Evolutionary conservation across 192 early-diverging fungal genomes (phyloP).

Genomic region (Gaertneriomyces sp.): DNA sequence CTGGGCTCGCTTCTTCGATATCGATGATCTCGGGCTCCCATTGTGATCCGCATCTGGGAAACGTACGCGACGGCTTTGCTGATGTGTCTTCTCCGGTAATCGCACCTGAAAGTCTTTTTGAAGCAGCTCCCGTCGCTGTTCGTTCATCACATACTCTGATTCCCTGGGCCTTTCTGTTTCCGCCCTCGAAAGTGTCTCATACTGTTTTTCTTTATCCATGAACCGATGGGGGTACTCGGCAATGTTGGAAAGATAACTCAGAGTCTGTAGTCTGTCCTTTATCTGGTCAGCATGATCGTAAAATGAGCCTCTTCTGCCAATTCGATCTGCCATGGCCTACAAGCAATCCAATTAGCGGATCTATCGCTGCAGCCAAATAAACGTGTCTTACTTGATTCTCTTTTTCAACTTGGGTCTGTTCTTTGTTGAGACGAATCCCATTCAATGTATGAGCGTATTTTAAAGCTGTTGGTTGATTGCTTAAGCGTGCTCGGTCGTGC

Average conservation of each 20-base stretch:
- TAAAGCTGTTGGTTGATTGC: conserved; percentile 4
- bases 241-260: conserved; percentile 44
- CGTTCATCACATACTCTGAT: no score
- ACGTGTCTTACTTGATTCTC: conserved; percentile 38
- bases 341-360: background rate
- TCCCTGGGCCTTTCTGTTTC: no score
- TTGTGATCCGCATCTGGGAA: no score
- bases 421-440: background rate
- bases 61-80: no score
- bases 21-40: no score
- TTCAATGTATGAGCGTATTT: conserved; percentile 18
- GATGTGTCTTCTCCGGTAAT: no score
- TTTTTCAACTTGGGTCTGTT: conserved; percentile 20
- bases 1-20: background rate
- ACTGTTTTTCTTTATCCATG: conserved; percentile 20
- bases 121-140: no score
- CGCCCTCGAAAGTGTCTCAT: background rate
- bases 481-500: conserved; percentile 18
- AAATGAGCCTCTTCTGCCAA: conserved; percentile 39
- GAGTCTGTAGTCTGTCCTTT: conserved; percentile 28
- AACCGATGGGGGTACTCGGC: conserved; percentile 41
- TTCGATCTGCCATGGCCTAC: conserved; percentile 38
- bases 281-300: conserved; percentile 35
- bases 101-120: no score
- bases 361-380: background rate